These are phyloP conservation scores for Pleurotus tuoliensis DNA, from an alignment of 768 basidiomycete species.

Conservation along the genomic window DNA sequence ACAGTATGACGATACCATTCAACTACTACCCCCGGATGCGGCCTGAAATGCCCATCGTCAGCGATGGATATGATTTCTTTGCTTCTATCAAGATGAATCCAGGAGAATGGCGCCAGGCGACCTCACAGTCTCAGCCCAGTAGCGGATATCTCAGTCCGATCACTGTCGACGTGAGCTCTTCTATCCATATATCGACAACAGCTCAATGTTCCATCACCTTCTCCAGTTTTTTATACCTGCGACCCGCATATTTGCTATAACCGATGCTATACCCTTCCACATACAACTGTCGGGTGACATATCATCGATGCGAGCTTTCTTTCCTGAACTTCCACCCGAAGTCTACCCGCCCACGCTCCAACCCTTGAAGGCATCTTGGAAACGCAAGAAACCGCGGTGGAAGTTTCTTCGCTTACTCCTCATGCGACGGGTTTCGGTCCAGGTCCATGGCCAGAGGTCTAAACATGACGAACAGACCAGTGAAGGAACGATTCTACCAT, in stretches of 20 bases:
- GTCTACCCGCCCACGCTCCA: conserved; percentile 8
- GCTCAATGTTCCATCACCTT: conserved; percentile 24
- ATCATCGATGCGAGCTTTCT: conserved; percentile 41
- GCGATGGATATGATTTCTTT: conserved; percentile 2
- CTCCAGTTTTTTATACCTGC: conserved; percentile 58
- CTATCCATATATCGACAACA: neutral
- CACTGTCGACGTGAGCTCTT: neutral
- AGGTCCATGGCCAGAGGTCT: conserved; percentile 28
- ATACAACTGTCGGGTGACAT: conserved; percentile 51
- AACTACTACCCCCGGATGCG: conserved; percentile 12
- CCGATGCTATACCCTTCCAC: conserved; percentile 61
- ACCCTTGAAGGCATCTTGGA: neutral
- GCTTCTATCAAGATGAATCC: conserved; percentile 9
- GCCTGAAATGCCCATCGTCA: conserved; percentile 6
- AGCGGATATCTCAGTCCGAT: neutral
- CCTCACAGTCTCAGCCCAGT: conserved; percentile 8
- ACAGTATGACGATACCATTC: conserved; percentile 5
- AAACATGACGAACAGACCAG: conserved; percentile 39
- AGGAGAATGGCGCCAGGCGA: conserved; percentile 14
- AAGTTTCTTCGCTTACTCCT: conserved; percentile 44
- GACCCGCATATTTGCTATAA: conserved; percentile 48
- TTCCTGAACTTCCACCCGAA: conserved; percentile 23
- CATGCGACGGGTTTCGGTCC: conserved; percentile 44
- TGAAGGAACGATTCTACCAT: conserved; percentile 42
- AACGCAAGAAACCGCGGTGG: conserved; percentile 9